These are phyloP conservation scores for Coemansia sp. DNA, from an alignment of 192 early-diverging fungal genomes.

Conservation along the genomic window DNA sequence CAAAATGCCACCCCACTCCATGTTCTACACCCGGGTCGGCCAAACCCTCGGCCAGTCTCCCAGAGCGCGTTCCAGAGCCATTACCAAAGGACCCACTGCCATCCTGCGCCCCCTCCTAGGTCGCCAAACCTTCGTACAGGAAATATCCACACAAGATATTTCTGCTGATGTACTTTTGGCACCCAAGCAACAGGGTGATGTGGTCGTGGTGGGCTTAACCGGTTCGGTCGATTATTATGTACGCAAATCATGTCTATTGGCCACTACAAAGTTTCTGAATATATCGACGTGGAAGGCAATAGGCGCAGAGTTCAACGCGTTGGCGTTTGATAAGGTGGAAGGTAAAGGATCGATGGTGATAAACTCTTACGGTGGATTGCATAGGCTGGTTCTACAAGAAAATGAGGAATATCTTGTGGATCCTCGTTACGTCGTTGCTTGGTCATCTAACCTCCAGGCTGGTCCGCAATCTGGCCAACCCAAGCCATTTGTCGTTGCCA, in stretches of 20 bases:
- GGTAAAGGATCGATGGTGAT: conserved; percentile 71
- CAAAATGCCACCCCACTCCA: conserved; percentile 42
- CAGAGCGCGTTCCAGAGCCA: conserved; percentile 14
- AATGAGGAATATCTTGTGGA: conserved; percentile 75
- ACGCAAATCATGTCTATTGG: conserved; percentile 63
- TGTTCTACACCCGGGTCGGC: conserved; percentile 31
- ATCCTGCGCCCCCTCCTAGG: conserved; percentile 36
- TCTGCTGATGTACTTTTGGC: conserved; percentile 70
- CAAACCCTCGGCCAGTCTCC: conserved; percentile 36
- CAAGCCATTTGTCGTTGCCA: neutral
- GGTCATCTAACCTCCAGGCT: conserved; percentile 28
- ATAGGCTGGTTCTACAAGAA: conserved; percentile 63
- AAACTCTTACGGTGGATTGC: conserved; percentile 64
- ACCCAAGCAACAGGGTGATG: conserved; percentile 62
- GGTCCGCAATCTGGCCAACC: conserved; percentile 31
- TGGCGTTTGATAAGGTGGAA: conserved; percentile 62
- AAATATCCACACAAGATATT: conserved; percentile 53
- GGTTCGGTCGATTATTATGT: conserved; percentile 62
- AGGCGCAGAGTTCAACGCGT: conserved; percentile 49
- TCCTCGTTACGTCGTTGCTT: conserved; percentile 59
- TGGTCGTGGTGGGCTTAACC: conserved; percentile 61
- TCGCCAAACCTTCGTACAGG: conserved; percentile 31
- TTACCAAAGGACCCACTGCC: conserved; percentile 14
- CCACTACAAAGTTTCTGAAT: conserved; percentile 44
- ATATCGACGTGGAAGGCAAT: conserved; percentile 40